Evolutionary conservation across 495 filamentous ascomycete species (phyloP).

Genomic region (Hypoxylon lienhwacheense): DNA sequence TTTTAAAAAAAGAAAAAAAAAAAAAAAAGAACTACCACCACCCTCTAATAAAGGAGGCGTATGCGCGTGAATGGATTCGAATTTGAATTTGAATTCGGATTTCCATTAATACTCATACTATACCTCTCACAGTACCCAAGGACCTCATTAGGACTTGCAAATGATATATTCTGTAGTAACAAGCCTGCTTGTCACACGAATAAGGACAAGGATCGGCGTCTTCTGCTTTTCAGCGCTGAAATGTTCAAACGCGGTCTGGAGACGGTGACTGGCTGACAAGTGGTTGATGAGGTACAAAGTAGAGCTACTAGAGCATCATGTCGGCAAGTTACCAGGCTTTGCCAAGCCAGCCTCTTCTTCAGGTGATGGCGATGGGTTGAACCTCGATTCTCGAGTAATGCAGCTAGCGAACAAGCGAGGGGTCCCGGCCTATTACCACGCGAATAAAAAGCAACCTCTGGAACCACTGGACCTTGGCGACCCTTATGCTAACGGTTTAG

Average conservation of each 20-base stretch:
- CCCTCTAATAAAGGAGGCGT: too few species aligned
- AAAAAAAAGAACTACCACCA: too few species aligned
- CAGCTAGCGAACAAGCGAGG: constrained; percentile 23
- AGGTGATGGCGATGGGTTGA: constrained; percentile 18
- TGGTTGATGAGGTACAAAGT: too few species aligned
- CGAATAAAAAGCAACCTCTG: constrained; percentile 19
- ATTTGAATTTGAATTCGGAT: too few species aligned
- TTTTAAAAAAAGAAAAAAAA: not conserved
- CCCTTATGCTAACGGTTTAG: constrained; percentile 26
- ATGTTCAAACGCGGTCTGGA: constrained; percentile 13
- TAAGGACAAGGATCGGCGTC: constrained; percentile 15
- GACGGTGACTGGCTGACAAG: constrained; percentile 9
- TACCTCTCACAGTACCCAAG: too few species aligned
- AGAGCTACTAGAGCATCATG: too few species aligned
- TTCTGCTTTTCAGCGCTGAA: constrained; percentile 14
- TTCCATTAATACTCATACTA: too few species aligned
- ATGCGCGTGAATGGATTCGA: too few species aligned
- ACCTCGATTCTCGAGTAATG: constrained; percentile 12
- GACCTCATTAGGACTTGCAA: too few species aligned
- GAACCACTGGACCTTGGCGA: constrained; percentile 20
- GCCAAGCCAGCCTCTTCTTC: constrained; percentile 19
- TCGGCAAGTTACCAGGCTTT: too few species aligned
- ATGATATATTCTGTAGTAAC: too few species aligned
- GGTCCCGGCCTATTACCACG: constrained; percentile 26
- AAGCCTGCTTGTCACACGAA: not conserved